Evolutionary conservation across 768 basidiomycete genomes (phyloP).

Genomic region (Pholiota molesta): DNA sequence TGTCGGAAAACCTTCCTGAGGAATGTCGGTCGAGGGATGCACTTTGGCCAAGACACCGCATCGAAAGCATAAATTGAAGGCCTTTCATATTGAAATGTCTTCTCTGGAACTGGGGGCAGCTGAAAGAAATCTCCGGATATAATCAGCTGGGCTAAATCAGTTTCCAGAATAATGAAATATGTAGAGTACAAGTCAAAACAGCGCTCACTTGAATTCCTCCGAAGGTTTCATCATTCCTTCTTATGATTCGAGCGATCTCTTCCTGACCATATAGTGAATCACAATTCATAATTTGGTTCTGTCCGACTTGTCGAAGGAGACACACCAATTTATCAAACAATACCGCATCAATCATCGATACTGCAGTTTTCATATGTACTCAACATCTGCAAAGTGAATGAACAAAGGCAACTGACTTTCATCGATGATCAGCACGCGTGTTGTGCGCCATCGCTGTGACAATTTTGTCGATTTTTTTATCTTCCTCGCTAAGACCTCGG

Average conservation of each 20-base stretch:
- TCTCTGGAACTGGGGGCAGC: slow-evolving; percentile 69
- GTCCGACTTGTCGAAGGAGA: neutral
- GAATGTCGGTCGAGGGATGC: slow-evolving; percentile 47
- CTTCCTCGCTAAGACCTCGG: slow-evolving; percentile 41
- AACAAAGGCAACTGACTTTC: slow-evolving; percentile 51
- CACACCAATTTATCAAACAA: slow-evolving; percentile 72
- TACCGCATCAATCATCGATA: slow-evolving; percentile 76
- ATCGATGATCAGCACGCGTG: slow-evolving; percentile 66
- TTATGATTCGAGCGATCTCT: slow-evolving; percentile 42
- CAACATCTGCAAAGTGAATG: neutral
- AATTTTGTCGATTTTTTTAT: slow-evolving; percentile 24
- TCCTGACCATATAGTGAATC: slow-evolving; percentile 34
- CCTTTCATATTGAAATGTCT: slow-evolving; percentile 38
- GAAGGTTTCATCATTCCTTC: slow-evolving; percentile 30
- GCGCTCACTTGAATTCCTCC: slow-evolving; percentile 19
- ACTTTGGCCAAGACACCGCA: slow-evolving; percentile 58
- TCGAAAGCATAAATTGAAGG: slow-evolving; percentile 66
- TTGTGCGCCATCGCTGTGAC: slow-evolving; percentile 51
- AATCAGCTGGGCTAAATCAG: slow-evolving; percentile 49
- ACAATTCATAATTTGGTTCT: slow-evolving; percentile 19
- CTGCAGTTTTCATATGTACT: slow-evolving; percentile 30
- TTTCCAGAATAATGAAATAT: neutral
- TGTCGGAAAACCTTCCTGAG: slow-evolving; percentile 76
- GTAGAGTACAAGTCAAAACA: neutral
- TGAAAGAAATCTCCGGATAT: slow-evolving; percentile 84